Percentiles rank a stretch among this genome's conserved stretches.
These are phyloP conservation scores for Yamadazyma atlantica DNA, from an alignment of 1,139 yeast genomes.

Conservation along the genomic window DNA sequence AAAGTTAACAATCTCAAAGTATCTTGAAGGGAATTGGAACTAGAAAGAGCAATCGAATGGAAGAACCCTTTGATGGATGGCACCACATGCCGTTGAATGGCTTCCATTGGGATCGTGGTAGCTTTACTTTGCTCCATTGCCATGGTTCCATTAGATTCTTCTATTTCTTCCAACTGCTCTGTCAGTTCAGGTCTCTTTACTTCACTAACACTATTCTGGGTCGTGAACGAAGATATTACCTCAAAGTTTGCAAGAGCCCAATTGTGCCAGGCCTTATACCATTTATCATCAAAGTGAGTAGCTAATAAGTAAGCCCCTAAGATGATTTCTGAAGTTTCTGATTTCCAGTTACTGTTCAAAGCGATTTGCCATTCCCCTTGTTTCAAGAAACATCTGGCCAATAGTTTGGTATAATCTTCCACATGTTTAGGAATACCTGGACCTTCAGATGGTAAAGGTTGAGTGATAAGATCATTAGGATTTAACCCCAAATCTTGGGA, in stretches of 20 bases:
- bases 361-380: constrained; percentile 99
- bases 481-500: constrained; percentile 83
- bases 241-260: constrained; percentile 99
- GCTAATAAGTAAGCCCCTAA: constrained; percentile 91
- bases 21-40: constrained; percentile 87
- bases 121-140: not conserved
- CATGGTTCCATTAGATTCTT: too few species aligned
- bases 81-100: constrained; percentile 81
- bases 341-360: constrained; percentile 74
- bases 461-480: constrained; percentile 79
- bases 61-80: constrained; percentile 96
- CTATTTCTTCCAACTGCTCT: constrained; percentile 21
- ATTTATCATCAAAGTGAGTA: constrained; percentile 85
- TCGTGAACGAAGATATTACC: constrained; percentile 70
- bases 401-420: constrained; percentile 78
- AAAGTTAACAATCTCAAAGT: constrained; percentile 84
- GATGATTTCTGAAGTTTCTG: constrained; percentile 75
- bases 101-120: constrained; percentile 46
- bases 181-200: constrained; percentile 24
- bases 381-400: constrained; percentile 92
- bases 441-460: constrained; percentile 76
- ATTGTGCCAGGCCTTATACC: constrained; percentile 99
- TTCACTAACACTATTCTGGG: constrained; percentile 32
- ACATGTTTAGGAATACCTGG: constrained; percentile 77
- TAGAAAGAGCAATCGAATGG: constrained; percentile 87